Evolutionary conservation across 148 eudicot species (phyloP).

Genomic region (Chenopodium suecicum): DNA sequence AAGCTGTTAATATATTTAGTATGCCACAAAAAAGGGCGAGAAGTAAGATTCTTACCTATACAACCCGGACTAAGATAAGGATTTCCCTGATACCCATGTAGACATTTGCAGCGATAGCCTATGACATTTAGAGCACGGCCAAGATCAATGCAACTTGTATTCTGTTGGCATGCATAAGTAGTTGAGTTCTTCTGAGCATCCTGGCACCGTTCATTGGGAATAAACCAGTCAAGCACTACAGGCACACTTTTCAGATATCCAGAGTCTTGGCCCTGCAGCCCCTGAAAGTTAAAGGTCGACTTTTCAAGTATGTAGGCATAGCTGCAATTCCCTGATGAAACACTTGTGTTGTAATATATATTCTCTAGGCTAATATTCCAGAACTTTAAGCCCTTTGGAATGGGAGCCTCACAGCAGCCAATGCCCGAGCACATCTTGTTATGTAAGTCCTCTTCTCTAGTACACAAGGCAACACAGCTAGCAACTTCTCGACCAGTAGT

Average conservation of each 20-base stretch:
- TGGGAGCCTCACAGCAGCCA: constrained; percentile 29
- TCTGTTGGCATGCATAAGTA: constrained; percentile 22
- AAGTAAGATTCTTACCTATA: constrained; percentile 15
- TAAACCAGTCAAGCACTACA: constrained; percentile 26
- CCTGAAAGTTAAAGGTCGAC: constrained; percentile 13
- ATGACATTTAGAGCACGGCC: not conserved
- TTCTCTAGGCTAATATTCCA: not conserved
- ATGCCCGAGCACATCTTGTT: constrained; percentile 21
- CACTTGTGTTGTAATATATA: constrained; percentile 13
- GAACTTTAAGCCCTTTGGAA: constrained; percentile 22
- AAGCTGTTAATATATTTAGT: no score
- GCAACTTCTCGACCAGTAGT: constrained; percentile 5
- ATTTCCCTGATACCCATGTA: constrained; percentile 22
- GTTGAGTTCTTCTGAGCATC: constrained; percentile 17
- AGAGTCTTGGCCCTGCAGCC: not conserved
- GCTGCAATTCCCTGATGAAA: constrained; percentile 22
- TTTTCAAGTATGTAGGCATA: constrained; percentile 17
- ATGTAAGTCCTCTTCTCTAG: constrained; percentile 13
- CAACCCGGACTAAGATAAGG: constrained; percentile 33
- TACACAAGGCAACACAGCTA: constrained; percentile 30
- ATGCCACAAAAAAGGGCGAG: not conserved
- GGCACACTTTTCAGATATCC: constrained; percentile 15
- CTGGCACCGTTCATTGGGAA: constrained; percentile 14
- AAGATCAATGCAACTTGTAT: constrained; percentile 19
- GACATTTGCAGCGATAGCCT: constrained; percentile 26